Base-by-base conservation (phyloP, 2,329 filamentous ascomycete species). In the Sporothrix curviconia region DNA sequence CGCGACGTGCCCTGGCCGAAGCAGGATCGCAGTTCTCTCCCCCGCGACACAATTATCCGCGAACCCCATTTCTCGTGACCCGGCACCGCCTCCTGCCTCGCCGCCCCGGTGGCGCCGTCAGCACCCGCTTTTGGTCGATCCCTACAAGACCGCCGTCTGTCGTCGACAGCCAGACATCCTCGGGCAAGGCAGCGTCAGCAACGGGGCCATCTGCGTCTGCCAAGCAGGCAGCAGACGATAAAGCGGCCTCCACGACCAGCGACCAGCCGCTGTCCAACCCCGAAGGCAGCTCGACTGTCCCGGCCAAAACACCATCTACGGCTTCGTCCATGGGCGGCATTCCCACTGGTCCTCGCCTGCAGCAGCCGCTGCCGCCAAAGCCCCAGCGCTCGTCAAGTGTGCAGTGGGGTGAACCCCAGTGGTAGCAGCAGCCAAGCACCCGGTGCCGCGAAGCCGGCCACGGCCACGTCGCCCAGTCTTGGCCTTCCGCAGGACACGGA, bases 371-470 rank as follows among this genome's bases (percentile, higher is more conserved):
- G 46, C 58, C 55, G 3, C 56, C 61, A 11, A 63, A 64, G 28
- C 59, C 59, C 2, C 61, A 72, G 59, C 75, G 79, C 7, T 75
- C 78, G 15, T 79, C 78, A 0, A 82, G 79, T 65, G 82, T 81
- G 63, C 80, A 83, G 66, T 84, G 81, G n/a, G 81, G 78, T 81
- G 58, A 82, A 82, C 52, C 78, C 79, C 3, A 76, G n/a, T n/a
- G n/a, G n/a, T n/a, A n/a, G n/a, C n/a, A n/a, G 74, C 28, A 63
- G 79, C 6, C 62, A 62, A 8, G 66, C 64, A 2, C n/a, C 39
- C 4, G 43, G 39, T 3, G 80, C 62, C 5, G 65, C 62, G 4
- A 81, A 77, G 66, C 78, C 78, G 58, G 68, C 70, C 0, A 76
- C 78, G 1, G 34, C 55, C 1, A 78, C 80, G 17, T 81, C 78